Evolutionary conservation across 176 grass and related monocot species (phyloP).

Genomic region (Triticum urartu): DNA sequence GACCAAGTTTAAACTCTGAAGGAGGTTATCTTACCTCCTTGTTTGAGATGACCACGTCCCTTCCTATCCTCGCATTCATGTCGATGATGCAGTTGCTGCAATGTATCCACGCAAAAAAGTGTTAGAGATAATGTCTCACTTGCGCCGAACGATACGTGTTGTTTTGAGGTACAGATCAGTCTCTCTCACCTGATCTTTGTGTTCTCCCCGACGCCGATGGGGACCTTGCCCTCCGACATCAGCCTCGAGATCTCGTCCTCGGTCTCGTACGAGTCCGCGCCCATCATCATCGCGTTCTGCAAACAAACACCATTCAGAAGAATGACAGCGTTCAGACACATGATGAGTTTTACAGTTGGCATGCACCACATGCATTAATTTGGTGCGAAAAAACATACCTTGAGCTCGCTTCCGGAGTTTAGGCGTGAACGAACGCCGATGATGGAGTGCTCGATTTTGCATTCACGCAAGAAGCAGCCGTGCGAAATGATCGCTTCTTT

Average conservation of each 20-base stretch:
- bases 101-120: not conserved
- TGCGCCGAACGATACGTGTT: too few species aligned
- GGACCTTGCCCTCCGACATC: constrained; percentile 61
- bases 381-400: constrained; percentile 22
- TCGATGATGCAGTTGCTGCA: constrained; percentile 83
- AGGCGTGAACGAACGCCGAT: constrained; percentile 63
- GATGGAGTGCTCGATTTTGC: constrained; percentile 54
- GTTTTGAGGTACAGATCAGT: not conserved
- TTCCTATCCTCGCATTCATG: constrained; percentile 79
- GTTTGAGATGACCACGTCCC: constrained; percentile 61
- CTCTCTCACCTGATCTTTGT: constrained; percentile 60
- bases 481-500: constrained; percentile 69
- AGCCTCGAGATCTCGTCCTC: constrained; percentile 62
- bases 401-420: constrained; percentile 46
- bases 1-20: not conserved
- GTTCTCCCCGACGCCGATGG: constrained; percentile 70
- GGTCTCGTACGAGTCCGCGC: constrained; percentile 66
- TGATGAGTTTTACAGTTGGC: not conserved
- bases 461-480: constrained; percentile 80
- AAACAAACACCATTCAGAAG: not conserved
- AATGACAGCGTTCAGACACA: not conserved
- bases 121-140: not conserved
- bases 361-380: not conserved
- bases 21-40: constrained; percentile 36
- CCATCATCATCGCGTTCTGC: constrained; percentile 89